Base-by-base conservation (phyloP, 2,329 filamentous ascomycete genomes). In the Curvularia lunata region DNA sequence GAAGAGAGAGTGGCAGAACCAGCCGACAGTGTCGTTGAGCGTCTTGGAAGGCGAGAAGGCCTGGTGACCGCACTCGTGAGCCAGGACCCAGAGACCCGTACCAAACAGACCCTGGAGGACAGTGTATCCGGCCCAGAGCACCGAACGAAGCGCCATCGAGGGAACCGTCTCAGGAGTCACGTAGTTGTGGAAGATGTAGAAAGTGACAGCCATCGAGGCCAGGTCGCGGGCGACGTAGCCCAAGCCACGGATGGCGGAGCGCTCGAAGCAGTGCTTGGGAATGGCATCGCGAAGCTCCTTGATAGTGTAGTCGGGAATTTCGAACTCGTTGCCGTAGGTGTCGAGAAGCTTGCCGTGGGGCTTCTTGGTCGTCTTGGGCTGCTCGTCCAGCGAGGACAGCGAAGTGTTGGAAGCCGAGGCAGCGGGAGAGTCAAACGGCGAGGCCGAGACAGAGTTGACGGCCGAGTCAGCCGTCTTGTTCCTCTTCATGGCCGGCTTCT, bases 251-350 rank as follows among this genome's bases (percentile, higher is more conserved):
- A 86, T 76, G 61, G 86, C 91, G 46, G 91, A 96, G 61, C 95
- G 90, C 83, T 97, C 85, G 79, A 90, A 98, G 86, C 95, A 99
- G 85, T 97, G 95, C 80, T 93, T 92, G 65, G 95, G 95, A 68
- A 99, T 99, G 77, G 95, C 95, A 81, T 97, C 91, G 73, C 92
- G 89, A 76, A 99, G 94, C 76, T 99, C 87, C 84, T 97, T 97
- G 85, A 99, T 96, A 75, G 92, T 96, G 83, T 90, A 99, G 80
- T 98, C 89, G 67, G 95, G 95, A 56, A 96, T 85, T 78, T 91
- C 84, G 83, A 99, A 99, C 73, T 92, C 86, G 79, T 98, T 97
- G 79, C 95, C 95, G 77, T 96, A 95, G 12, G 92, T 94, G 81
- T 99, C 93, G 64, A 95, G 73, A 67, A 99, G 86, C 77, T 88